Evolutionary conservation across 371 early-diverging fungal genomes (phyloP).

Genomic region (Mucor velutinosus): DNA sequence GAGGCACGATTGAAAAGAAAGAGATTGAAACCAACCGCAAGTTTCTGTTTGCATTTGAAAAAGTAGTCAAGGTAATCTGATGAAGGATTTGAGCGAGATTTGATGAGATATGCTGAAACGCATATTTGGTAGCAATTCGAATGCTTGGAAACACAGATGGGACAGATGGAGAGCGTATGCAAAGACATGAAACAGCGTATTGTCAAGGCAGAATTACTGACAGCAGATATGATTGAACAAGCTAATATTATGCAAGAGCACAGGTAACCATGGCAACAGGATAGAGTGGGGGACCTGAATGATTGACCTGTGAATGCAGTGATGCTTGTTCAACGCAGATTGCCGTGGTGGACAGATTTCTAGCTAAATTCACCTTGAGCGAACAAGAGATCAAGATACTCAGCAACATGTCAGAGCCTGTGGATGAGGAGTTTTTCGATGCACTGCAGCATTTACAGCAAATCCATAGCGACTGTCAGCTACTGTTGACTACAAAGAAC

Average conservation of each 20-base stretch:
- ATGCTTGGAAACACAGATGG: conserved; percentile 56
- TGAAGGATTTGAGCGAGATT: not conserved
- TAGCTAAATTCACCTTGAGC: conserved; percentile 71
- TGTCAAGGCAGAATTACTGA: conserved; percentile 54
- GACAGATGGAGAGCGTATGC: conserved; percentile 60
- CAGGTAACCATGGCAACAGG: conserved; percentile 39
- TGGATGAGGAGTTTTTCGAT: conserved; percentile 70
- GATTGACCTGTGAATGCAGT: conserved; percentile 21
- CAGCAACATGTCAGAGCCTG: conserved; percentile 51
- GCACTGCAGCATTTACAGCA: conserved; percentile 73
- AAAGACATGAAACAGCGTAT: conserved; percentile 66
- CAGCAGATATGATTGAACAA: conserved; percentile 66
- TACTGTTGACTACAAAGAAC: conserved; percentile 71
- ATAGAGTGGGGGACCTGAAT: not conserved
- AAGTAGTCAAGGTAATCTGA: conserved; percentile 56
- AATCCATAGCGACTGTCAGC: conserved; percentile 77
- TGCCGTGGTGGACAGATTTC: conserved; percentile 58
- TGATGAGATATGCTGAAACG: too few relatives aligned
- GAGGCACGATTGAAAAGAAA: conserved; percentile 72
- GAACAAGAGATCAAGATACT: conserved; percentile 64
- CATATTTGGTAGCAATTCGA: conserved; percentile 52
- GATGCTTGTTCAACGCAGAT: conserved; percentile 56
- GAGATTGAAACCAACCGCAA: conserved; percentile 63
- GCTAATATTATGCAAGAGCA: conserved; percentile 65
- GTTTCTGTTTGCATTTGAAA: conserved; percentile 65